Base-by-base conservation (phyloP, 148 eudicot species). In the Persicaria maculosa region DNA sequence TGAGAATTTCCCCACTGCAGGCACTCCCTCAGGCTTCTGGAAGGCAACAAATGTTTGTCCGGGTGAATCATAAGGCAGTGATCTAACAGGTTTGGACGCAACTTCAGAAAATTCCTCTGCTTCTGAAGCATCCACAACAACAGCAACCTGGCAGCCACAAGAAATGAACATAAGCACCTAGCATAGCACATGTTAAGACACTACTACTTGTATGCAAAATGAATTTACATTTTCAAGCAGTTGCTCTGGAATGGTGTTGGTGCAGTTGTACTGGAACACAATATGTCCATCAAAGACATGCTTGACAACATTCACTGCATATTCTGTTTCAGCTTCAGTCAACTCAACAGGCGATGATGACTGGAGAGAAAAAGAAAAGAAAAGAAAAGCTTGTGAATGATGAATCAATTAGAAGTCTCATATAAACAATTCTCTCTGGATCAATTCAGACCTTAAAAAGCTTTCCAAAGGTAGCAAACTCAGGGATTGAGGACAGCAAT, bases 321-420 rank as follows among this genome's bases (percentile, higher is more conserved):
- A 95, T 80, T 95, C 99, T 70, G 99, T 95, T 85, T 92, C 99
- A 54, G 92, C 93, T 84, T 95, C 99, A 19, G 99, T 90, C 54
- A 95, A 96, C 85, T 95, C 99, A 77, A 90, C 92, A 45, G 96
- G 92, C 25, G 88, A 80, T 47, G 99, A 95, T 64, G 99, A 95
- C 99, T 95, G 86, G 72, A 71, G 15, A 73, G 75, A 14, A 20
- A 61, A 47, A n/a, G n/a, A n/a, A 74, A 72, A 78, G 31, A 16
- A 65, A 12, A 43, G 9, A 43, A 65, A 12, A 65, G 19, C 47
- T 12, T 15, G 47, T 65, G 70, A 65, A 65, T 15, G 47, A 65
- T 36, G 69, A 40, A 36, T 40, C 40, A 64, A 36, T 12, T 17
- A 65, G 46, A 11, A 65, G 19, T 36, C 40, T 16, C 47, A 40